Percentiles rank a stretch among this genome's conserved stretches.
These are phyloP conservation scores for Emergomyces orientalis DNA, from an alignment of 2,329 filamentous ascomycete species.

Conservation along the genomic window DNA sequence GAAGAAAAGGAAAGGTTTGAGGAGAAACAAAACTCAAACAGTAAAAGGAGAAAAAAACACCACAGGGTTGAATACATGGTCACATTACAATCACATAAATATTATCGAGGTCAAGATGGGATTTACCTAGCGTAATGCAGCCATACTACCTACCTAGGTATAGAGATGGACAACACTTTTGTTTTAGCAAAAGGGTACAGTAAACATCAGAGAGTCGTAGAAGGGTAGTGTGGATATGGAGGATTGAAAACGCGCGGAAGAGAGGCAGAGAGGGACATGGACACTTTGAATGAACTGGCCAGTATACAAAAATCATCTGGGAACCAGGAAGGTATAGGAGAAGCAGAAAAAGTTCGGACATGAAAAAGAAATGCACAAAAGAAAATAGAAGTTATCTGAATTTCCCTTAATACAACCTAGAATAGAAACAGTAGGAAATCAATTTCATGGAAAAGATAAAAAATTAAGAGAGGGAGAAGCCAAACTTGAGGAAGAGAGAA, in stretches of 20 bases:
- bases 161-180: background rate
- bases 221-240: background rate
- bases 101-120: background rate
- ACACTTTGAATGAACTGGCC: background rate
- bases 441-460: background rate
- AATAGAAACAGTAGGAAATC: constrained; percentile 5
- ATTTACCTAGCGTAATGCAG: background rate
- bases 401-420: constrained; percentile 10
- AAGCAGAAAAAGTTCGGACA: background rate
- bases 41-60: background rate
- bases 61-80: background rate
- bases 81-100: background rate
- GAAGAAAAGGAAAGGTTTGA: background rate
- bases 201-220: background rate
- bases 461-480: background rate
- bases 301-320: constrained; percentile 1
- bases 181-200: background rate
- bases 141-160: background rate
- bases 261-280: background rate
- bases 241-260: background rate
- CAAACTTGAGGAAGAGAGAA: background rate
- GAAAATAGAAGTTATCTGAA: background rate
- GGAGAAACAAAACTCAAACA: background rate
- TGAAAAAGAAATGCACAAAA: background rate
- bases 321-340: background rate